phyloP scores from a whole-genome alignment of 2,329 filamentous ascomycete genomes.

The Sporothrix protearum region DNA sequence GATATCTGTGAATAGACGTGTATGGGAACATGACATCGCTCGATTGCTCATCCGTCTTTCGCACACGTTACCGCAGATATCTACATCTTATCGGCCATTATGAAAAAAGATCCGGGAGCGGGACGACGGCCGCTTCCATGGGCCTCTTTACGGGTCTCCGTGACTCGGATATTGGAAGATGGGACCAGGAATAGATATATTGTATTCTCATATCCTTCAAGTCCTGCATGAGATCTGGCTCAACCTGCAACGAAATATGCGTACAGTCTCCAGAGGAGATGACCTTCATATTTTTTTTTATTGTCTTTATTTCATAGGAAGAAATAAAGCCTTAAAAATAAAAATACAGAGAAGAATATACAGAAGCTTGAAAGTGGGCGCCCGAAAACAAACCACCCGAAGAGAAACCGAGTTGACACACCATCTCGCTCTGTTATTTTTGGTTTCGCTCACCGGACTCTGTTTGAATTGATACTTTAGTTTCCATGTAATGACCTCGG shows the following conservation, averaged over 20 bases:
- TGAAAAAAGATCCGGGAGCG: not conserved
- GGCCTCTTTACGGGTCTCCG: slow-evolving; percentile 1
- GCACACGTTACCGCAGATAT: not conserved
- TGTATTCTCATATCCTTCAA: not conserved
- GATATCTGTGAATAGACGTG: too few relatives aligned
- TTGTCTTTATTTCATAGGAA: not conserved
- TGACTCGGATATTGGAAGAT: not conserved
- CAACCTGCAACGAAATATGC: too few relatives aligned
- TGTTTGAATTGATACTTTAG: not conserved
- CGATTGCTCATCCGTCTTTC: not conserved
- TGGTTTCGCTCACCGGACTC: not conserved
- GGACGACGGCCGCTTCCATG: slow-evolving; percentile 3
- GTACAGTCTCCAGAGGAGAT: not conserved
- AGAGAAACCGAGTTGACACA: not conserved
- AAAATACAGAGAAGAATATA: too few relatives aligned
- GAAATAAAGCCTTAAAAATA: too few relatives aligned
- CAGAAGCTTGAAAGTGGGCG: too few relatives aligned
- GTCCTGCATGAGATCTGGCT: too few relatives aligned
- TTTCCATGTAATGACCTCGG: too few relatives aligned
- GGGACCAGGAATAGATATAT: not conserved
- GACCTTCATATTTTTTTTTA: not conserved
- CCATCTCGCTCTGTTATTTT: not conserved
- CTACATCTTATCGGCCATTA: not conserved
- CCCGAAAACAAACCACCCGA: not conserved
- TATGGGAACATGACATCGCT: not conserved